Conservation (phyloP, 352 stramenopile genomes). For the Globisporangium camurandrum region DNA sequence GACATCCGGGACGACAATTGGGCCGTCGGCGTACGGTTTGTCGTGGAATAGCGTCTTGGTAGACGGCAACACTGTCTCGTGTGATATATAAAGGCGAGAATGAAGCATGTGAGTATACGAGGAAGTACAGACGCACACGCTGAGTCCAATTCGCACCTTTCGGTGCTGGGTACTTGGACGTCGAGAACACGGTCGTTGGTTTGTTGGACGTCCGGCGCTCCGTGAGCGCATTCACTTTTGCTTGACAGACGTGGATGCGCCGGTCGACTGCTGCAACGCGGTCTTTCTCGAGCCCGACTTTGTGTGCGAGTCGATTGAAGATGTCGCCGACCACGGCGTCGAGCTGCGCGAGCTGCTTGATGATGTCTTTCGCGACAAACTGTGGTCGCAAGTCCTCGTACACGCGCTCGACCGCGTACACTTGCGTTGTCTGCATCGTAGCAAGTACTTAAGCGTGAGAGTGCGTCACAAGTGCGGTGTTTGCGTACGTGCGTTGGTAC, state of each 20-base stretch:
- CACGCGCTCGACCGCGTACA: constrained; percentile 82
- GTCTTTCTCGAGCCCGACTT: constrained; percentile 74
- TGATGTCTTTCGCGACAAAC: constrained; percentile 81
- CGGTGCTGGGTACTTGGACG: constrained; percentile 78
- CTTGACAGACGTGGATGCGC: constrained; percentile 70
- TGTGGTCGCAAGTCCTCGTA: constrained; percentile 80
- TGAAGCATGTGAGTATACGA: too few species aligned
- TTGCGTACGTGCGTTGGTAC: too few species aligned
- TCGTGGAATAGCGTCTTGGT: constrained; percentile 78
- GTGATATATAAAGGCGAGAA: too few species aligned
- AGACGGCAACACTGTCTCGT: constrained; percentile 38
- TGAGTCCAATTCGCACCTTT: constrained; percentile 21
- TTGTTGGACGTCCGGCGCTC: constrained; percentile 78
- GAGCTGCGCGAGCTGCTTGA: constrained; percentile 79
- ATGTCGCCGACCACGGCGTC: constrained; percentile 80
- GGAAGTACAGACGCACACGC: background rate
- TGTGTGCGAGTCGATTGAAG: constrained; percentile 72
- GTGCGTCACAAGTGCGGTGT: too few species aligned
- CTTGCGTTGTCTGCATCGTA: constrained; percentile 78
- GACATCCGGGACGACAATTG: constrained; percentile 53
- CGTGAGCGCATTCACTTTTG: constrained; percentile 80
- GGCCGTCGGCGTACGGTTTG: constrained; percentile 75
- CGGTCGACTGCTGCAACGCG: constrained; percentile 67
- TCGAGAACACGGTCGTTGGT: constrained; percentile 85
- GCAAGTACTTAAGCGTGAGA: too few species aligned